Evolutionary conservation across 2,329 filamentous ascomycete species (phyloP), one percentile per base, ranked within the genome.

Genomic region (Paecilomyces fulvus): DNA sequence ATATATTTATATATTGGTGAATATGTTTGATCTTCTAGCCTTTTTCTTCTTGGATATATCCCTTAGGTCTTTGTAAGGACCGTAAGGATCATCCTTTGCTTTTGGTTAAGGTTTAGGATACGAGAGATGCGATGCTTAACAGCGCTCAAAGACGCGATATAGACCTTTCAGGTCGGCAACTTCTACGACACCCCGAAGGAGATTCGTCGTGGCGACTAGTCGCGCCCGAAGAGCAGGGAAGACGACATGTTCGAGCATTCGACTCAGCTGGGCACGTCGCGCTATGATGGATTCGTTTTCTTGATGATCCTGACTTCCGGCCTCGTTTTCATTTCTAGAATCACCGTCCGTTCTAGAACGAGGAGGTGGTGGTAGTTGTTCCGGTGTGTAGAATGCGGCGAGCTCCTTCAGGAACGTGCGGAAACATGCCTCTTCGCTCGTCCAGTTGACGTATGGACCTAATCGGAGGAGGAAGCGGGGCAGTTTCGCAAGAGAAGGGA

Each of bases 81-180:
- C 7, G 11, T 30, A 31, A 14, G 10, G 30, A 17, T 4, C 7
- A 43, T 17, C 6, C n/a, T 43, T 43, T 7, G 7, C 6, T n/a
- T 20, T n/a, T 7, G 37, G 33, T 7, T 17, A n/a, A 17, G 33
- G 12, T 43, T 17, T n/a, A 17, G 14, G n/a, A n/a, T 17, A 3
- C 37, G 6, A 12, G 1, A 31, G 10, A 28, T 6, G 25, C 33
- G 12, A 37, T 37, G 31, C 46, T 17, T 25, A 97, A 71, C 94
- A 97, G 55, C 94, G 79, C 75, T 99, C 94, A 78, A 99, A 99
- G 2, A 97, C 92, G 50, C 89, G 80, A 72, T 99, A 99, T 57
- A 99, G 70, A 0, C 92, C 91, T 72, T 96, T 97, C 58, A 97
- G 73, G 74, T 95, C 90, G 1, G 94, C 92, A 52, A 96, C 84